Evolutionary conservation across 352 stramenopile genomes (phyloP).

Genomic region (Peronospora tabacina): DNA sequence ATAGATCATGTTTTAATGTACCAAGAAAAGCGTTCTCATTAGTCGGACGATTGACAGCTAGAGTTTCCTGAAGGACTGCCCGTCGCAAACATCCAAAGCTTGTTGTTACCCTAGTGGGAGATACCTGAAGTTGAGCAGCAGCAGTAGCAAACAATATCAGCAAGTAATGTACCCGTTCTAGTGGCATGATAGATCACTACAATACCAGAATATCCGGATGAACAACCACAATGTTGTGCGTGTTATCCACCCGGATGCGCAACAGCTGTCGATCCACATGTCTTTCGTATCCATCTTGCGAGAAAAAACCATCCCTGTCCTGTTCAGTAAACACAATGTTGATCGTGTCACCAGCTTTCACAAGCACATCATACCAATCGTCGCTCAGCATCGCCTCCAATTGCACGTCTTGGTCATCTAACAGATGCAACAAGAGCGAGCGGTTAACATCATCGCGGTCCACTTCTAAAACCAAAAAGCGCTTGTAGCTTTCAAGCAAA

Average conservation of each 20-base stretch:
- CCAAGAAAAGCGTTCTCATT: constrained; percentile 58
- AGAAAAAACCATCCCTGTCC: constrained; percentile 39
- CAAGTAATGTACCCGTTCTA: neutral
- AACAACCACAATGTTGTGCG: constrained; percentile 51
- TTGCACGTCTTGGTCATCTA: constrained; percentile 60
- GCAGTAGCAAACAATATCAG: constrained; percentile 6
- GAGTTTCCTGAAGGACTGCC: constrained; percentile 56
- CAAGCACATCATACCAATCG: constrained; percentile 70
- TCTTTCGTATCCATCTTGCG: constrained; percentile 14
- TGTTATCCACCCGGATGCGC: constrained; percentile 43
- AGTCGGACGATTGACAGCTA: constrained; percentile 52
- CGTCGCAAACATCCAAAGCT: constrained; percentile 66
- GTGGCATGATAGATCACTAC: neutral
- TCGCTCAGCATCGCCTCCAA: constrained; percentile 50
- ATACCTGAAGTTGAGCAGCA: constrained; percentile 38
- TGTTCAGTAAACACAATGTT: constrained; percentile 70
- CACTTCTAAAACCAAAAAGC: constrained; percentile 59
- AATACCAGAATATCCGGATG: constrained; percentile 72
- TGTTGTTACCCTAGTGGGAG: constrained; percentile 70
- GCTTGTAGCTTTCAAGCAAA: constrained; percentile 35
- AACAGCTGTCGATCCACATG: constrained; percentile 5
- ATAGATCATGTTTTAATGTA: constrained; percentile 81
- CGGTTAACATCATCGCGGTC: constrained; percentile 46
- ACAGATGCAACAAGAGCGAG: constrained; percentile 42
- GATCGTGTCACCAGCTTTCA: constrained; percentile 69